A percentile compares a stretch with the other conserved stretches of the same genome.
Evolutionary conservation across 2,329 filamentous ascomycete genomes (phyloP).

Genomic region (Claviceps cyperi): DNA sequence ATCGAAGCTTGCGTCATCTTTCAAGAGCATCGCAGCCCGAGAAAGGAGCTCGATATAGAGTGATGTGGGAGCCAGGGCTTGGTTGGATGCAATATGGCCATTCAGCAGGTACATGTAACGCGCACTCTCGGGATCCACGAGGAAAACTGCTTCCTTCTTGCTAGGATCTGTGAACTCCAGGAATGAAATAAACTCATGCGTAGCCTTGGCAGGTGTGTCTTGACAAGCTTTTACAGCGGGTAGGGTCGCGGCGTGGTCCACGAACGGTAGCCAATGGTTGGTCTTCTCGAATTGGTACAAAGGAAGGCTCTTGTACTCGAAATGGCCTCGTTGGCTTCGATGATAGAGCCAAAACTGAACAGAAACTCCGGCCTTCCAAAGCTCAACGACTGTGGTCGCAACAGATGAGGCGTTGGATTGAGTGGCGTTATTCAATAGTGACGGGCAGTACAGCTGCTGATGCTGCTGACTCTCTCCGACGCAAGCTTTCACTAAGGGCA

Average conservation of each 20-base stretch:
- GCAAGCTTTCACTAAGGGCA: conserved; percentile 18
- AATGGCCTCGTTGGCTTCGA: conserved; percentile 10
- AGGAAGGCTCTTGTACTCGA: conserved; percentile 17
- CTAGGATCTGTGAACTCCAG: neutral
- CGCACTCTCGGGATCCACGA: neutral
- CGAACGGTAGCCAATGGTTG: conserved; percentile 24
- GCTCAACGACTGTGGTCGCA: conserved; percentile 11
- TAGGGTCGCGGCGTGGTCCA: neutral
- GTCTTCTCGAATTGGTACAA: conserved; percentile 29
- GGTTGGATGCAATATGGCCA: neutral
- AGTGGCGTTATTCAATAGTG: neutral
- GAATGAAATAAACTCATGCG: neutral
- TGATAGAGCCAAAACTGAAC: conserved; percentile 25
- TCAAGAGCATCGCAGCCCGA: neutral
- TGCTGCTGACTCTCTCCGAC: neutral
- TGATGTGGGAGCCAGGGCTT: neutral
- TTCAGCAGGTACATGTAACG: neutral
- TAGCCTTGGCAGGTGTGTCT: neutral
- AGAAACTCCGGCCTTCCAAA: conserved; percentile 26
- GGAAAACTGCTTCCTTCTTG: neutral
- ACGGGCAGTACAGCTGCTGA: conserved; percentile 2
- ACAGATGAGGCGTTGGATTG: conserved; percentile 1
- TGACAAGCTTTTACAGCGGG: neutral
- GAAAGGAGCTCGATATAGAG: neutral
- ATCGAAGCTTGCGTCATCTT: neutral